Evolutionary conservation across 148 eudicot species (phyloP), one percentile per base, ranked within the genome.

Genomic region (Amaranthus palmeri): DNA sequence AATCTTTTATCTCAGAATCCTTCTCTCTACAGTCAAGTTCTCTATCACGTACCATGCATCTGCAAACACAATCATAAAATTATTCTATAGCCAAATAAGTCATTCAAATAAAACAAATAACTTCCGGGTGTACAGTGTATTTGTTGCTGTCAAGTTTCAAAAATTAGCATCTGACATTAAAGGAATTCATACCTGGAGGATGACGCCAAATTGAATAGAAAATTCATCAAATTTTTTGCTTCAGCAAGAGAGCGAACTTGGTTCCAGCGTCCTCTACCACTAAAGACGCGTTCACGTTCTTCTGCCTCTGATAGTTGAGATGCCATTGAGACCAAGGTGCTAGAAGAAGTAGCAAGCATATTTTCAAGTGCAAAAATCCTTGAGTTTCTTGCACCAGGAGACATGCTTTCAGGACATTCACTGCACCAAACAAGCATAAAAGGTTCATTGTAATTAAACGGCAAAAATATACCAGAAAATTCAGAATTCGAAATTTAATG

Each of bases 371-470:
- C 99, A 82, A 73, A 88, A 46, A 96, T 75, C 78, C 99, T 85
- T 12, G 99, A 96, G 74, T 87, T 96, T 85, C 97, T 87, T 69
- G 97, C 99, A 82, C 99, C 96, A 74, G 99, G 99, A 8, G 99
- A 96, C 96, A 96, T 88, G 57, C 86, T 74, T 52, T 87, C 88
- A 13, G 87, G 81, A 76, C 79, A 78, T 70, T 79, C 77, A 71
- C 99, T 96, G 87, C 80, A 71, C 48, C 11, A 71, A 49, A 69
- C 25, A 69, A 25, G 63, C 12, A 61, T 7, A 41, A 69, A 56
- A 10, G 42, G 10, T 48, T 45, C 15, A 61, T 49, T 71, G 14
- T 49, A 17, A 59, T 8, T 41, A 54, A 7, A 66, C 10, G 47
- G 36, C 7, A 54, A 15, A 59, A 36, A 44, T 25, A 7, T 5